These are phyloP conservation scores for Allium cepa DNA, from an alignment of 106 monocot genomes.

Conservation along the genomic window DNA sequence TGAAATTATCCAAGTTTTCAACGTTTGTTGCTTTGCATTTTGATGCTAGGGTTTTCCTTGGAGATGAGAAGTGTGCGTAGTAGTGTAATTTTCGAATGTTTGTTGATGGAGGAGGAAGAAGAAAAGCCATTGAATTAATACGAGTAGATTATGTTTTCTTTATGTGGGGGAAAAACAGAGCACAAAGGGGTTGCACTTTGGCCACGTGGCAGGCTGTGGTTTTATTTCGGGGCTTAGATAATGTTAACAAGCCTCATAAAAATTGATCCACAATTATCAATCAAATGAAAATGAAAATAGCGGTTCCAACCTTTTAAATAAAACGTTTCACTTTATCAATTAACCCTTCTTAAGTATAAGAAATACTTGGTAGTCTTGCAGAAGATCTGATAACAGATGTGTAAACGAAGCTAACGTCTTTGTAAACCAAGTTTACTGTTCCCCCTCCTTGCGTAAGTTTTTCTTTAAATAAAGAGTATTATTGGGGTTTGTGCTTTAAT, in stretches of 20 bases:
- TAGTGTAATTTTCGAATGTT: constrained; percentile 12
- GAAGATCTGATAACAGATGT: no score
- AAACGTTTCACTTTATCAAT: no score
- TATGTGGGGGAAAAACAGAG: neutral
- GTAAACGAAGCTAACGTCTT: no score
- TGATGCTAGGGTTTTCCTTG: neutral
- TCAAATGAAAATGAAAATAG: no score
- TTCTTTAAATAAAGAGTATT: no score
- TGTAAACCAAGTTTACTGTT: no score
- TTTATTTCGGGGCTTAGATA: neutral
- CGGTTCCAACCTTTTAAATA: no score
- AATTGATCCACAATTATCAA: no score
- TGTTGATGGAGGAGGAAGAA: constrained; percentile 25
- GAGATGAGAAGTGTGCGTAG: constrained; percentile 12
- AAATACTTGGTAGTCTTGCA: no score
- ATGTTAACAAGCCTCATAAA: neutral
- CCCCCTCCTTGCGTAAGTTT: no score
- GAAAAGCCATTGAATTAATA: constrained; percentile 29
- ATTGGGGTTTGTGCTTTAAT: no score
- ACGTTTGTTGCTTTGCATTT: constrained; percentile 28
- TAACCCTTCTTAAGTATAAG: no score
- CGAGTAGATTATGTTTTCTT: neutral
- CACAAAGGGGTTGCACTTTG: constrained; percentile 23
- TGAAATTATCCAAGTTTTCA: constrained; percentile 15
- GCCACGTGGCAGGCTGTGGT: constrained; percentile 21